phyloP scores from a whole-genome alignment of 805 yeast genomes.

The Martiniozyma abietophila region DNA sequence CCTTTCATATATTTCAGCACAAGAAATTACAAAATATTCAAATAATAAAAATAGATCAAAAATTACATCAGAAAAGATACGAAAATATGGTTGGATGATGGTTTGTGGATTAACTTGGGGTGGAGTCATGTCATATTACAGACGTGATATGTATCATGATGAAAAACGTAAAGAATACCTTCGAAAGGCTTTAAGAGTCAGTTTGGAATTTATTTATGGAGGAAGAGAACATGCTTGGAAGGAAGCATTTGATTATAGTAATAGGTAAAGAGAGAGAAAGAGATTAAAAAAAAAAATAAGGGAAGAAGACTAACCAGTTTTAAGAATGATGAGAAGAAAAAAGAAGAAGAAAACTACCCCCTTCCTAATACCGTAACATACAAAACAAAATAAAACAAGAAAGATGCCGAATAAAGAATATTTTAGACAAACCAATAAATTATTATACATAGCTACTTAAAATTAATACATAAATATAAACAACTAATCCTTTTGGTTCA shows the following conservation, averaged over 20 bases:
- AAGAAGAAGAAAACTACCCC: no score
- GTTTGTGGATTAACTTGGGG: slow-evolving; percentile 68
- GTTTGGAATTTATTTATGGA: slow-evolving; percentile 66
- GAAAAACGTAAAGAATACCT: slow-evolving; percentile 27
- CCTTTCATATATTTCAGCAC: slow-evolving; percentile 23
- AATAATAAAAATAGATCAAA: background rate
- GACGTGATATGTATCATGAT: slow-evolving; percentile 40
- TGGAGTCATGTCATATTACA: slow-evolving; percentile 59
- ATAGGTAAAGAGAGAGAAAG: no score
- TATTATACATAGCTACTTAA: no score
- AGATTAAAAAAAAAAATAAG: background rate
- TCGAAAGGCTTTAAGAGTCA: slow-evolving; percentile 54
- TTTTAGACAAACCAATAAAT: no score
- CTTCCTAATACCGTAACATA: no score
- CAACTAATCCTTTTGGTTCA: no score
- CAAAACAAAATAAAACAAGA: no score
- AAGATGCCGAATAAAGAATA: no score
- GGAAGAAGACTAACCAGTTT: no score
- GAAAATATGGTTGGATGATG: slow-evolving; percentile 40
- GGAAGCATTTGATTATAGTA: slow-evolving; percentile 22
- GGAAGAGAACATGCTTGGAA: slow-evolving; percentile 34
- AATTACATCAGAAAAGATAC: slow-evolving; percentile 15
- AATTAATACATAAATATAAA: no score
- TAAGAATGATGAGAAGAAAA: no score
- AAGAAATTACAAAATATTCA: background rate